Conservation (phyloP, 2,329 filamentous ascomycete species). For the Scorias spongiosa region DNA sequence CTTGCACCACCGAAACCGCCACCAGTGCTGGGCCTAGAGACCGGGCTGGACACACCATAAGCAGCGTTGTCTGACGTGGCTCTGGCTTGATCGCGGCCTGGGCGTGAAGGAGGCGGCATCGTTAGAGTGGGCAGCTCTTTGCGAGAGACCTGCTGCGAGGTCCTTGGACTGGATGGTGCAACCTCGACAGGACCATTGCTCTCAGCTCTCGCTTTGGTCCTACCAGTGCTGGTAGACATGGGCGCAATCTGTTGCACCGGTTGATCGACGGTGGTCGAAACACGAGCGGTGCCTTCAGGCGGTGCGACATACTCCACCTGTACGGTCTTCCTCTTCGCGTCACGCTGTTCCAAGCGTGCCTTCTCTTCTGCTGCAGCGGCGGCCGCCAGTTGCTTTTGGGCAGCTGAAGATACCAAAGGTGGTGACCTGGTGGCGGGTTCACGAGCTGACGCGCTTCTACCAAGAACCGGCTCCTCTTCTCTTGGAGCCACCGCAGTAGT, state of each 20-base stretch:
- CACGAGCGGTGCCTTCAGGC: constrained; percentile 36
- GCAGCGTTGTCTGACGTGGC: constrained; percentile 33
- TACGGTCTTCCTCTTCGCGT: constrained; percentile 84
- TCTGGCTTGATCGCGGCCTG: constrained; percentile 33
- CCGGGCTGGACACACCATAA: constrained; percentile 25
- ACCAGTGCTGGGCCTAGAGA: constrained; percentile 59
- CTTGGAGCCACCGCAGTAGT: constrained; percentile 55
- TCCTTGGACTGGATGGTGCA: constrained; percentile 15
- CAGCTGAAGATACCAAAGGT: constrained; percentile 4
- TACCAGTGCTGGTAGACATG: constrained; percentile 10
- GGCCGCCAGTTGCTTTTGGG: constrained; percentile 8
- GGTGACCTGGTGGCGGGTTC: constrained; percentile 48
- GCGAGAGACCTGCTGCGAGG: constrained; percentile 4
- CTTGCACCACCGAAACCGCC: constrained; percentile 52
- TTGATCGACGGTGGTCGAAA: constrained; percentile 14
- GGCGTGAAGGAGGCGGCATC: constrained; percentile 22
- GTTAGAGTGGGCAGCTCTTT: constrained; percentile 11
- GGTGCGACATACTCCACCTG: constrained; percentile 97
- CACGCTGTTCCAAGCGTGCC: constrained; percentile 44
- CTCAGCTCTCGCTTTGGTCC: constrained; percentile 40
- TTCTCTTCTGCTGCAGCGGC: constrained; percentile 11
- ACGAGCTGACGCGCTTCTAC: constrained; percentile 82
- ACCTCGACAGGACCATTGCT: constrained; percentile 37
- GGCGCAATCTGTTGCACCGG: constrained; percentile 22
- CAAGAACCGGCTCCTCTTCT: constrained; percentile 40